Percentiles rank a stretch among this genome's conserved stretches.
Conservation (phyloP, 1,284 basidiomycete species). For the Tausonia pullulans region DNA sequence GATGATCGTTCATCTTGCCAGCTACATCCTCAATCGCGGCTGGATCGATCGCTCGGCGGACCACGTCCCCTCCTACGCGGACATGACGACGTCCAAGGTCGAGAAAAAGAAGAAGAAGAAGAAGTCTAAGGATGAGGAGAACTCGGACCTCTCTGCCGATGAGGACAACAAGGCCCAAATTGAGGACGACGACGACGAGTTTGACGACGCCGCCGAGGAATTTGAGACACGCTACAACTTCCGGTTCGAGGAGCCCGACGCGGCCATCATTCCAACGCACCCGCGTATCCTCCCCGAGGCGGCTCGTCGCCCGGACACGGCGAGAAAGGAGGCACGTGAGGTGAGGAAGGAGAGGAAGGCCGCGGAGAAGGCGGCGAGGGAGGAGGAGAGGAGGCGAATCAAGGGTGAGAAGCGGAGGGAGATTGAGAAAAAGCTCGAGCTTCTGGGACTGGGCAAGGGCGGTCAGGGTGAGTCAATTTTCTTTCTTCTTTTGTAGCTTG, state of each 20-base stretch:
- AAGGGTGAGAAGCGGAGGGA: constrained; percentile 78
- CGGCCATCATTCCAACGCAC: constrained; percentile 60
- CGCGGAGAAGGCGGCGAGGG: constrained; percentile 58
- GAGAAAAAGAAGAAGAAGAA: constrained; percentile 15
- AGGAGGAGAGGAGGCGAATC: constrained; percentile 65
- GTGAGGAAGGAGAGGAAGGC: constrained; percentile 65
- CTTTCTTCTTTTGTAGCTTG: neutral
- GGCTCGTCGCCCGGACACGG: constrained; percentile 66
- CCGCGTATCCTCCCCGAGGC: constrained; percentile 59
- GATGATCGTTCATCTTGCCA: constrained; percentile 29
- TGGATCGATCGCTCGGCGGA: constrained; percentile 72
- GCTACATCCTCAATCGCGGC: constrained; percentile 87
- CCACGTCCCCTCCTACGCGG: constrained; percentile 64
- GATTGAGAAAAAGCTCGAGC: constrained; percentile 59
- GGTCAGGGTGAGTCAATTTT: constrained; percentile 56
- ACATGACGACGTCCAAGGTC: too few relatives aligned
- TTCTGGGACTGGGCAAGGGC: constrained; percentile 48
- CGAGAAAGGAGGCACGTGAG: constrained; percentile 68
- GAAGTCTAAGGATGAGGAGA: neutral
- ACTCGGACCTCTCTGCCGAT: constrained; percentile 17
- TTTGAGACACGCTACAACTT: constrained; percentile 85
- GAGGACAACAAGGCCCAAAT: constrained; percentile 28
- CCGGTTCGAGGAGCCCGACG: constrained; percentile 83
- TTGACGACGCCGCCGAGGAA: constrained; percentile 57
- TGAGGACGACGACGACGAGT: constrained; percentile 43